These are phyloP conservation scores for Cystobasidium tubakii DNA, from an alignment of 768 basidiomycete genomes.

Conservation along the genomic window DNA sequence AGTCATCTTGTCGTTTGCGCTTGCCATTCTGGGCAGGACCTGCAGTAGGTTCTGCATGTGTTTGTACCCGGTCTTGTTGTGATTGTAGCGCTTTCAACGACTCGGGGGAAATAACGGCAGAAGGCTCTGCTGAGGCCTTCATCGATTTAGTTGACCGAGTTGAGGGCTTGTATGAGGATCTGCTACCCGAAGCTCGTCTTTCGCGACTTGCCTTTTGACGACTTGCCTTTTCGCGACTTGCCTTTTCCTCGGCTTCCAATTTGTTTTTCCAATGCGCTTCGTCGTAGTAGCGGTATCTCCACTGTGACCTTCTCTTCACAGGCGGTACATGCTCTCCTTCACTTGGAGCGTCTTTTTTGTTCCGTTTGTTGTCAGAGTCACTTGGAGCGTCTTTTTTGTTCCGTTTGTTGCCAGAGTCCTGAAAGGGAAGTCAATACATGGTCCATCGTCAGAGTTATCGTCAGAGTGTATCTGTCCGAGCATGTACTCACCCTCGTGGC, in stretches of 20 bases:
- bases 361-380: too few species aligned
- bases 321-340: slow-evolving; percentile 13
- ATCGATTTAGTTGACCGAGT: background rate
- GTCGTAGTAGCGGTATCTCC: background rate
- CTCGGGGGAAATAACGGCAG: background rate
- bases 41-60: too few species aligned
- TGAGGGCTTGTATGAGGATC: background rate
- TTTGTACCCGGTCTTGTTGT: background rate
- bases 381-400: too few species aligned
- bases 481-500: background rate
- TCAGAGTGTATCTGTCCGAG: background rate
- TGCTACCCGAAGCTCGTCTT: background rate
- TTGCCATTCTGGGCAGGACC: background rate
- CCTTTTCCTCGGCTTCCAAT: background rate
- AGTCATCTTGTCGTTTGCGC: background rate
- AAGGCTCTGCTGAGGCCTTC: background rate
- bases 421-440: background rate
- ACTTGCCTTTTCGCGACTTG: too few species aligned
- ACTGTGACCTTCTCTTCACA: background rate
- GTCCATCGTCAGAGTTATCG: too few species aligned
- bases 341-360: background rate
- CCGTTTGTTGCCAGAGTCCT: slow-evolving; percentile 4
- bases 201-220: background rate
- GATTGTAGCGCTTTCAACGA: background rate
- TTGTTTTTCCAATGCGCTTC: background rate